phyloP scores from a whole-genome alignment of 495 filamentous ascomycete genomes.

The Neurospora discreta region DNA sequence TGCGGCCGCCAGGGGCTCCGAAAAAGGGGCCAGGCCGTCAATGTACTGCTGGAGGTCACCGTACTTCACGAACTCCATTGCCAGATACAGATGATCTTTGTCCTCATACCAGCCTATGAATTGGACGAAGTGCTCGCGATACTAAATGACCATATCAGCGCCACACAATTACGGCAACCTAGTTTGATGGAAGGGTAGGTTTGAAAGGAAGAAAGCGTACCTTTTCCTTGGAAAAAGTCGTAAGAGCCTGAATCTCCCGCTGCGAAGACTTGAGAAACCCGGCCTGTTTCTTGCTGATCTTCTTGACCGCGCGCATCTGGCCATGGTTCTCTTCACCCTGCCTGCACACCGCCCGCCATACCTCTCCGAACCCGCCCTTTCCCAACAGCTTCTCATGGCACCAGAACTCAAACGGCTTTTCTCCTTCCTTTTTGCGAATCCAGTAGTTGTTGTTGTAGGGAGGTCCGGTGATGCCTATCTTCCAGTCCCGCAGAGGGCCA shows the following conservation, averaged over 20 bases:
- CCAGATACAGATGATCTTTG: conserved; percentile 21
- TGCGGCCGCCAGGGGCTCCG: conserved; percentile 25
- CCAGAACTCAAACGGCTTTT: neutral
- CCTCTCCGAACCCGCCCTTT: neutral
- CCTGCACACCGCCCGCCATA: neutral
- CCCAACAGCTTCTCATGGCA: neutral
- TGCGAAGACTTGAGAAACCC: neutral
- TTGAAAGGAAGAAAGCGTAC: neutral
- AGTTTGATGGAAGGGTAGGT: neutral
- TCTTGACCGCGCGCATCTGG: neutral
- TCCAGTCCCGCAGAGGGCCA: neutral
- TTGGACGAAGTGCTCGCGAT: conserved; percentile 17
- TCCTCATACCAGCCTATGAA: conserved; percentile 24
- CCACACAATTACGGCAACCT: neutral
- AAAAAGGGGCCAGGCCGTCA: neutral
- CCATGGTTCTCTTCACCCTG: neutral
- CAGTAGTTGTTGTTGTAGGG: neutral
- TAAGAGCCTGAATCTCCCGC: neutral
- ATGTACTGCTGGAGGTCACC: conserved; percentile 22
- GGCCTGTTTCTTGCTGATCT: neutral
- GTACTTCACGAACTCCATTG: conserved; percentile 32
- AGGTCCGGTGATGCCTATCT: neutral
- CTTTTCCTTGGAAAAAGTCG: neutral
- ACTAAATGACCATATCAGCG: neutral
- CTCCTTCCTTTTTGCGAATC: neutral